Base-by-base conservation (phyloP, 2,329 filamentous ascomycete genomes). In the Ophiognomonia clavigignenti-juglandacearum region DNA sequence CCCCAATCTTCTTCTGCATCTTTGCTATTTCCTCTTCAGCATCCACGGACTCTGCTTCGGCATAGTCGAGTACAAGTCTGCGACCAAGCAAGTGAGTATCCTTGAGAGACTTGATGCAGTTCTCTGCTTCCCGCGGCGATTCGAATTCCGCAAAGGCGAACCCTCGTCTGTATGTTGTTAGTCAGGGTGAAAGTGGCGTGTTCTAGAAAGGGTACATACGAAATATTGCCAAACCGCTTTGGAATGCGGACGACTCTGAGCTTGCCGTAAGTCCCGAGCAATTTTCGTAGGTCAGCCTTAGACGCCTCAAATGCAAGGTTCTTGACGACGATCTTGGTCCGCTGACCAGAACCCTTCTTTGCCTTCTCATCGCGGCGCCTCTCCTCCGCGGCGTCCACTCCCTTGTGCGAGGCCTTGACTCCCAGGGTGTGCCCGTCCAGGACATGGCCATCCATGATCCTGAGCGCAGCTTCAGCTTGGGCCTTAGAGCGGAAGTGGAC, bases 91-190 rank as follows among this genome's bases (percentile, higher is more conserved):
- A 74, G 78, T 98, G 93, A 37, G 93, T 97, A 66, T 95, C 88
- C 64, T 84, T 85, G 57, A 98, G 76, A 45, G 93, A 88, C 58
- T 90, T 88, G 75, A 97, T 85, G 43, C 93, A 93, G 68, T 90
- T 95, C 63, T 70, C 67, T 44, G 93, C 93, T 72, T 98, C 93
- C 56, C 88, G 85, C 54, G 88, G 79, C 54, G 89, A 96, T 54
- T 90, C 83, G 68, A 97, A 98, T 63, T 97, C 91, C 39, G 90
- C 92, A 74, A 98, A 98, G 45, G 90, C 93, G 69, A 96, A 98
- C 49, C 93, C 93, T 67, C 92, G 86, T 41, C 50, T 52, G 29
- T 45, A 4, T 39, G 35, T 39, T 13, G 36, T 23, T 49, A 35
- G 48, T 46, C 16, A 41, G n/a, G n/a, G n/a, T n/a, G n/a, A 27